Percentiles rank a stretch among this genome's conserved stretches.
Conservation (phyloP, 2,329 filamentous ascomycete genomes). For the Calonectria henricotiae region DNA sequence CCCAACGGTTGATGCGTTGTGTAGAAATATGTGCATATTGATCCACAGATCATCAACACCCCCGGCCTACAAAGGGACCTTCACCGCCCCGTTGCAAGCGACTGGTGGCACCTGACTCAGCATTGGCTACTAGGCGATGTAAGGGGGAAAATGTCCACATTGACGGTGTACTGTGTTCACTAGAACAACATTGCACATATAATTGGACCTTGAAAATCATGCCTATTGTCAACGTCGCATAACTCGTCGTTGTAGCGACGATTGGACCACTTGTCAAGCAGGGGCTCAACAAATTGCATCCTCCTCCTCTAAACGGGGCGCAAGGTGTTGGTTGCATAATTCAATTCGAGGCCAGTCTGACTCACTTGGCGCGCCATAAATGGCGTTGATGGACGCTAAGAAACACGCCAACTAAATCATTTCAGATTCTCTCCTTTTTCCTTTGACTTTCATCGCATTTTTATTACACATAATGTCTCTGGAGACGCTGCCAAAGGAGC, state of each 20-base stretch:
- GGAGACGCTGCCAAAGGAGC: constrained; percentile 31
- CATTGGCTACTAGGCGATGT: no score
- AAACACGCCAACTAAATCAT: not conserved
- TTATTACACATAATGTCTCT: constrained; percentile 25
- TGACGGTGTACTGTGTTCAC: no score
- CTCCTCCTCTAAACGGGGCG: not conserved
- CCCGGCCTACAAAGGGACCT: no score
- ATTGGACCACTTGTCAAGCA: not conserved
- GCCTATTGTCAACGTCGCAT: not conserved
- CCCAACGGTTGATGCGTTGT: not conserved
- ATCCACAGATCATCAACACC: not conserved
- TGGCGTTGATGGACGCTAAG: not conserved
- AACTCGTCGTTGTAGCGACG: not conserved
- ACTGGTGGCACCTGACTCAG: no score
- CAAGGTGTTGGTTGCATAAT: not conserved
- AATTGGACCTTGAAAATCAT: no score
- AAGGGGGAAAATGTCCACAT: no score
- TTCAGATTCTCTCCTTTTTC: not conserved
- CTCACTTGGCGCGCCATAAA: not conserved
- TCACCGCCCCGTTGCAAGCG: no score
- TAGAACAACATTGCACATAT: no score
- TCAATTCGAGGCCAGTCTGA: not conserved
- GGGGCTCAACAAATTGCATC: not conserved
- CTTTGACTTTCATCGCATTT: no score
- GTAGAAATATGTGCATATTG: not conserved